Conservation (phyloP, 2,329 filamentous ascomycete genomes). For the Fusarium multiceps region DNA sequence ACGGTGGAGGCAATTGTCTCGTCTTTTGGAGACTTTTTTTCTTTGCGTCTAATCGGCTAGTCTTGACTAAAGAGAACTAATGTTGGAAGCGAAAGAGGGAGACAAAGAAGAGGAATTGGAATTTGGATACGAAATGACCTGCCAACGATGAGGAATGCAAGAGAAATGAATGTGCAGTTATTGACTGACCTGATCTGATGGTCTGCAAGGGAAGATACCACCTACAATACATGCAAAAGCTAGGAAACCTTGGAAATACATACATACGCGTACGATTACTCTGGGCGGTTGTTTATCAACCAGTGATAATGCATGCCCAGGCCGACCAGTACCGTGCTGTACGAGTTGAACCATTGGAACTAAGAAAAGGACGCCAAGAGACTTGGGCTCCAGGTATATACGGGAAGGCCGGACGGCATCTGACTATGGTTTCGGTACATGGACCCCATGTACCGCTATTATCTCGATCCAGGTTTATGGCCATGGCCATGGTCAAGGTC, state of each 20-base stretch:
- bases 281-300: slow-evolving; percentile 19
- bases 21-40: slow-evolving; percentile 3
- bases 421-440: slow-evolving; percentile 8
- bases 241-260: slow-evolving; percentile 18
- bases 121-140: slow-evolving; percentile 21
- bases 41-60: background rate
- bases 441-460: background rate
- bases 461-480: background rate
- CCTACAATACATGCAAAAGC: background rate
- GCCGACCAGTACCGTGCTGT: slow-evolving; percentile 4
- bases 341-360: slow-evolving; percentile 10
- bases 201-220: background rate
- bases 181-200: background rate
- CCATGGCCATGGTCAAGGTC: background rate
- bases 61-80: background rate
- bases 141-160: slow-evolving; percentile 20
- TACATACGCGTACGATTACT: slow-evolving; percentile 19
- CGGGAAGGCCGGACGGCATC: slow-evolving; percentile 6
- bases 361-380: slow-evolving; percentile 9
- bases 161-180: slow-evolving; percentile 22
- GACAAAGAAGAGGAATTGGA: slow-evolving; percentile 10
- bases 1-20: slow-evolving; percentile 13
- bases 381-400: slow-evolving; percentile 15
- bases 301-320: slow-evolving; percentile 21
- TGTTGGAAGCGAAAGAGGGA: background rate